Evolutionary conservation across 345 rosid genomes (phyloP).

Genomic region (Murraya paniculata): DNA sequence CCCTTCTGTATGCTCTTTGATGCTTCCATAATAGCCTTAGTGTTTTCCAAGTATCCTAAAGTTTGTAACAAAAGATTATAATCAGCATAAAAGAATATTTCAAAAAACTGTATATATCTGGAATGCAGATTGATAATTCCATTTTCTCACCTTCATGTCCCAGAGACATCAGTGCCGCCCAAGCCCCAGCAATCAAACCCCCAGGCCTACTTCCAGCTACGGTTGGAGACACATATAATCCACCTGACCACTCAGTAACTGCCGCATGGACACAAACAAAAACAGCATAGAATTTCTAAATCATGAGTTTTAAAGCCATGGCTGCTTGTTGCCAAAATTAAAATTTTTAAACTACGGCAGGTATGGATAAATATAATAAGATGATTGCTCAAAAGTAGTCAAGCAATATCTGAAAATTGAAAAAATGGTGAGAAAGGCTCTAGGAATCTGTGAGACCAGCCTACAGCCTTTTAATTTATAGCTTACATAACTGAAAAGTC

Average conservation of each 20-base stretch:
- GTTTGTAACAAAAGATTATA: slow-evolving; percentile 8
- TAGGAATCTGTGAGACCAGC: background rate
- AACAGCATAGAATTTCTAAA: slow-evolving; percentile 12
- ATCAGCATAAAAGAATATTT: slow-evolving; percentile 18
- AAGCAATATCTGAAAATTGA: background rate
- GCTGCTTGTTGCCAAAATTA: background rate
- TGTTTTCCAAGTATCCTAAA: slow-evolving; percentile 74
- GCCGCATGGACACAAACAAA: slow-evolving; percentile 25
- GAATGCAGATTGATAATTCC: background rate
- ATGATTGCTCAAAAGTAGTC: background rate
- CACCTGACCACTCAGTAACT: slow-evolving; percentile 98
- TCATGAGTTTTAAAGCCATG: slow-evolving; percentile 8
- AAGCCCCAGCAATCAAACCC: slow-evolving; percentile 83
- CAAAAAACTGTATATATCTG: background rate
- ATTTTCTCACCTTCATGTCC: slow-evolving; percentile 65
- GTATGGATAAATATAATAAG: background rate
- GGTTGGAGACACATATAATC: slow-evolving; percentile 87
- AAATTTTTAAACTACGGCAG: background rate
- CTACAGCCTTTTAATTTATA: background rate
- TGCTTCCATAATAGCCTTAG: slow-evolving; percentile 75
- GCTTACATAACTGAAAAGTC: background rate
- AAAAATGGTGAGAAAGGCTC: background rate
- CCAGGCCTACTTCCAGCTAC: slow-evolving; percentile 97
- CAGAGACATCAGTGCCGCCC: slow-evolving; percentile 91
- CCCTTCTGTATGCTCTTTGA: slow-evolving; percentile 69